Percentiles rank a stretch among this genome's conserved stretches.
These are phyloP conservation scores for Pythium plurisporium DNA, from an alignment of 352 stramenopile genomes.

Conservation along the genomic window DNA sequence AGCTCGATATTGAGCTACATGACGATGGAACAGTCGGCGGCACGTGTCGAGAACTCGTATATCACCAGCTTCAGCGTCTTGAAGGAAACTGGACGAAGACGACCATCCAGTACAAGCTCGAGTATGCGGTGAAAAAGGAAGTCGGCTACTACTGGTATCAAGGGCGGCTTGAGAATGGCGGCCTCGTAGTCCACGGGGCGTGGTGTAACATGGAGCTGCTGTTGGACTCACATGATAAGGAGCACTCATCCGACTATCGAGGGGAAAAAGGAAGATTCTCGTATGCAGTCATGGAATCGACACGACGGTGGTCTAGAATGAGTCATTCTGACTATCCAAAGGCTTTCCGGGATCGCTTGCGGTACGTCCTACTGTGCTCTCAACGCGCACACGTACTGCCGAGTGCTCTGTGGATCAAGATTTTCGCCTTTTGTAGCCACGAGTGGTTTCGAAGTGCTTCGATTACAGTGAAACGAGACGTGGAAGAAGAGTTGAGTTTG, in stretches of 20 bases:
- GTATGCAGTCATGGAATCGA: conserved; percentile 36
- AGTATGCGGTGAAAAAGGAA: conserved; percentile 59
- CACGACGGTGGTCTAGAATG: conserved; percentile 37
- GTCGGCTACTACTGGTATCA: conserved; percentile 53
- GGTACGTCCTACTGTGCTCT: conserved; percentile 45
- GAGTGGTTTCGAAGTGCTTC: conserved; percentile 38
- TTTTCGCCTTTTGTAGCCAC: conserved; percentile 55
- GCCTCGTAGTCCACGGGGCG: conserved; percentile 34
- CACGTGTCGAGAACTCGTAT: conserved; percentile 48
- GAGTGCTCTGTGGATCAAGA: conserved; percentile 38
- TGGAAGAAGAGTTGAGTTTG: neutral
- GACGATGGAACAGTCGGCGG: conserved; percentile 33
- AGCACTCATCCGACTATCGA: conserved; percentile 1
- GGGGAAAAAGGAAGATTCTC: conserved; percentile 61
- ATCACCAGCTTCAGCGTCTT: conserved; percentile 42
- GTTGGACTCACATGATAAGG: neutral
- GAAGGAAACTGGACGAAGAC: conserved; percentile 35
- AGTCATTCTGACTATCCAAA: conserved; percentile 45
- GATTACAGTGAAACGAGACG: neutral
- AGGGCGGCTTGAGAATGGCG: conserved; percentile 32
- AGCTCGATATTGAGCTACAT: conserved; percentile 42
- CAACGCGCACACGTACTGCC: conserved; percentile 37
- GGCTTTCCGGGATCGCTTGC: conserved; percentile 32
- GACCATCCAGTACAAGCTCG: conserved; percentile 39
- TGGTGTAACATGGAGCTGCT: conserved; percentile 49